Evolutionary conservation across 768 basidiomycete species (phyloP).

Genomic region (Flagelloscypha sp.): DNA sequence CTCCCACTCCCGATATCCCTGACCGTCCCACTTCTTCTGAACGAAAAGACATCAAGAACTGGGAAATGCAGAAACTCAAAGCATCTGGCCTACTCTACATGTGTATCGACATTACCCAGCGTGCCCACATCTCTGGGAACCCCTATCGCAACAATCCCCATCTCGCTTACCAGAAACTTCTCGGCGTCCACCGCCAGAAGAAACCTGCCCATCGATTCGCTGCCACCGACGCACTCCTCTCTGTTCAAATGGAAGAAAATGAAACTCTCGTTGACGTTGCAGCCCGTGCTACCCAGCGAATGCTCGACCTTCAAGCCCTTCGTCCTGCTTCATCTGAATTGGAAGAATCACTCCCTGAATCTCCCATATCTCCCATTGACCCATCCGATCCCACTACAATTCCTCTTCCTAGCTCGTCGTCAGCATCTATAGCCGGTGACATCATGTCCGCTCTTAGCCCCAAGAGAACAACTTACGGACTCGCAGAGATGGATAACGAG

Average conservation of each 20-base stretch:
- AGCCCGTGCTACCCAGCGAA: not conserved
- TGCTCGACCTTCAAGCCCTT: not conserved
- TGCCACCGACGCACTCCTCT: slow-evolving; percentile 1
- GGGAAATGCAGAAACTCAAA: too few species aligned
- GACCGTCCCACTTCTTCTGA: slow-evolving; percentile 6
- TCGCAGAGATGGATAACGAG: not conserved
- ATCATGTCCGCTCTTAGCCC: too few species aligned
- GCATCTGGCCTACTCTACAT: slow-evolving; percentile 16
- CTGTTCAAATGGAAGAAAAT: not conserved
- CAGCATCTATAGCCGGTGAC: too few species aligned
- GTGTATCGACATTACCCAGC: slow-evolving; percentile 12
- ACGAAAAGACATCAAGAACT: not conserved
- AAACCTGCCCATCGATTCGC: slow-evolving; percentile 16
- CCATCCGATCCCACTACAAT: not conserved
- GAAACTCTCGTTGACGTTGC: slow-evolving; percentile 1
- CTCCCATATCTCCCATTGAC: not conserved
- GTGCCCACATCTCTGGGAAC: slow-evolving; percentile 13
- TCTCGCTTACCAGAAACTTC: slow-evolving; percentile 14
- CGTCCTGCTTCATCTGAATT: not conserved
- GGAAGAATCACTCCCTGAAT: too few species aligned
- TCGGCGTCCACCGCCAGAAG: slow-evolving; percentile 14
- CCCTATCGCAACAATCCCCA: slow-evolving; percentile 15
- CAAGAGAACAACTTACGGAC: too few species aligned
- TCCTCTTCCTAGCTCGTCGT: too few species aligned
- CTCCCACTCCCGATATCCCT: slow-evolving; percentile 12